Evolutionary conservation across 2,329 filamentous ascomycete species (phyloP), one percentile per base, ranked within the genome.

Genomic region (Alternaria brassicicola): DNA sequence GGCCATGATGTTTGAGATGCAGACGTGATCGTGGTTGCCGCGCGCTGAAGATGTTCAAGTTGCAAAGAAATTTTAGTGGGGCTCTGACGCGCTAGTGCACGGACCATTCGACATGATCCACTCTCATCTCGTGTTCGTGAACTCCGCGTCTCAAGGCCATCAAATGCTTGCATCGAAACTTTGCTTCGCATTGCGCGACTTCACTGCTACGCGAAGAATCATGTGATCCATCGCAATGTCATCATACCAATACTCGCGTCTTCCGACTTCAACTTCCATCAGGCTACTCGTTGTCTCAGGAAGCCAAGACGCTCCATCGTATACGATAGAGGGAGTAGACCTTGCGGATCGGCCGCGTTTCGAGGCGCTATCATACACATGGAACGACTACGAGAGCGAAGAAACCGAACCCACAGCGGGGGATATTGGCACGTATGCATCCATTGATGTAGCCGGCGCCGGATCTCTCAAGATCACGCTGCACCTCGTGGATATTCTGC

Each of bases 1-100:
- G 1, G 76, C 74, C 76, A 79, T 78, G 33, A n/a, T 55, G 30
- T 62, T 56, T 47, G 28, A 28, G 41, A 35, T 33, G 33, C 9
- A 25, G 35, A 38, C 28, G 59, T 39, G 47, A 33, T 59, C n/a
- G 51, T 59, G 23, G 19, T 51, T 25, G 58, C 35, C 26, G 54
- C 49, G 47, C 25, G 25, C n/a, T 23, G 33, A n/a, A 25, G 26
- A 49, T 49, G 38, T 55, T 7, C 47, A 55, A 58, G 48, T 38
- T 52, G 56, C 56, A 57, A 61, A 63, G 58, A 61, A 63, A 63
- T 58, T 63, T 63, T 58, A 61, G 61, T 57, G 61, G 57, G 42
- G 31, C 51, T 47, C 4, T 21, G 26, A 21, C 19, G 31, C 38
- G 55, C 59, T 53, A 58, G 35, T 6, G 23, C 55, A 45, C 46